Percentiles rank a stretch among this genome's conserved stretches.
phyloP scores from a whole-genome alignment of 1,139 yeast species.

The Scheffersomyces quercinus region DNA sequence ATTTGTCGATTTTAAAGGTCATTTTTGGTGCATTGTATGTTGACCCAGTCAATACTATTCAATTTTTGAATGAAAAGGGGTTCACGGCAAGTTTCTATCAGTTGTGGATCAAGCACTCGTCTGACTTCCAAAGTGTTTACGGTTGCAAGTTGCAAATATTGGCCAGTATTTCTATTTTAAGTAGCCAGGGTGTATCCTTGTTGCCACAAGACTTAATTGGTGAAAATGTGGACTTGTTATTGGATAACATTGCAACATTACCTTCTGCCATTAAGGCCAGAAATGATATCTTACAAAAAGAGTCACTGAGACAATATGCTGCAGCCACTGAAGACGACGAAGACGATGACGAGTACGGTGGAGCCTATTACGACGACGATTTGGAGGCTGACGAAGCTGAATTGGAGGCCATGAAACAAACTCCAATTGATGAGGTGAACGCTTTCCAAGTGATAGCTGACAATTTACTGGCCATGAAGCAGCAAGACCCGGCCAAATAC shows the following conservation, averaged over 20 bases:
- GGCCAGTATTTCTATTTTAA: constrained; percentile 36
- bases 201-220: constrained; percentile 37
- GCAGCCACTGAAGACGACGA: constrained; percentile 22
- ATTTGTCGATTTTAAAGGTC: constrained; percentile 45
- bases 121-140: constrained; percentile 53
- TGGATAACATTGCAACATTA: constrained; percentile 43
- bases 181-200: constrained; percentile 12
- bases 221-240: constrained; percentile 41
- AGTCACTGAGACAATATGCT: constrained; percentile 28
- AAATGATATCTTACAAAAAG: constrained; percentile 42
- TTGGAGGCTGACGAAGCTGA: constrained; percentile 54
- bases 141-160: constrained; percentile 57
- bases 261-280: constrained; percentile 51
- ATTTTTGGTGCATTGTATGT: constrained; percentile 43
- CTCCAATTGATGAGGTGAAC: constrained; percentile 52
- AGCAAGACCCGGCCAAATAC: constrained; percentile 32
- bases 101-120: constrained; percentile 51
- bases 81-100: constrained; percentile 41
- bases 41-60: constrained; percentile 40
- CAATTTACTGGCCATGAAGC: constrained; percentile 26
- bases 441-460: constrained; percentile 46
- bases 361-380: constrained; percentile 37
- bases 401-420: constrained; percentile 53
- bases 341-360: constrained; percentile 26
- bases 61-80: constrained; percentile 37